Base-by-base conservation (phyloP, 2,329 filamentous ascomycete species). In the Aureobasidium lini region DNA sequence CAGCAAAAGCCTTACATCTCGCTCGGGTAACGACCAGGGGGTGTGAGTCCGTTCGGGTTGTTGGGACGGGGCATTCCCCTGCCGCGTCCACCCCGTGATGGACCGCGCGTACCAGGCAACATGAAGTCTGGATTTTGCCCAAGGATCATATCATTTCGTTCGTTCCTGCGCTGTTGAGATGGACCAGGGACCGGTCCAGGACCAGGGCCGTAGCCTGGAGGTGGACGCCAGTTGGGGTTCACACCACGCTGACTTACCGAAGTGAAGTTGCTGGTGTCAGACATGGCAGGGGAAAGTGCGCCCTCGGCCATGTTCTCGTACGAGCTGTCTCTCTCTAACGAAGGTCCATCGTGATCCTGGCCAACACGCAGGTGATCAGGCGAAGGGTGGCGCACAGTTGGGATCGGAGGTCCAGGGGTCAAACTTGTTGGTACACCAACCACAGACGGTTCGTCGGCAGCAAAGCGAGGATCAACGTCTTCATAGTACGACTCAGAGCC, bases 391-490 rank as follows among this genome's bases (percentile, higher is more conserved):
- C 64, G 60, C 5, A 62, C 64, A 23, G 63, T 62, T 10, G 66
- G 65, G n/a, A 67, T 63, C 11, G 29, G 52, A 52, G 67, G 43
- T 15, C 49, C 64, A 47, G 60, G 56, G 34, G 61, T 40, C 37
- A 57, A 40, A 28, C 61, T 62, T 53, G 44, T 59, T 18, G 62
- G 52, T 4, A 61, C 31, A 18, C 67, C 65, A 42, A 68, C 72
- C 65, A 40, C 58, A 62, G 47, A 62, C 65, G 63, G 62, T 57
- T 66, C 58, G 29, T 75, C 73, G 60, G 84, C 81, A 36, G 85
- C 88, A 68, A 96, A 97, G 60, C 86, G 88, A 46, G 93, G 91
- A 65, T 96, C 91, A 11, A 96, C 84, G 71, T 97, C 93, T 78
- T 97, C 94, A 69, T 95, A 95, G 74, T 97, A 97, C 63, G 81